Base-by-base conservation (phyloP, 2,329 filamentous ascomycete species). In the Pseudofabraea citricarpa region DNA sequence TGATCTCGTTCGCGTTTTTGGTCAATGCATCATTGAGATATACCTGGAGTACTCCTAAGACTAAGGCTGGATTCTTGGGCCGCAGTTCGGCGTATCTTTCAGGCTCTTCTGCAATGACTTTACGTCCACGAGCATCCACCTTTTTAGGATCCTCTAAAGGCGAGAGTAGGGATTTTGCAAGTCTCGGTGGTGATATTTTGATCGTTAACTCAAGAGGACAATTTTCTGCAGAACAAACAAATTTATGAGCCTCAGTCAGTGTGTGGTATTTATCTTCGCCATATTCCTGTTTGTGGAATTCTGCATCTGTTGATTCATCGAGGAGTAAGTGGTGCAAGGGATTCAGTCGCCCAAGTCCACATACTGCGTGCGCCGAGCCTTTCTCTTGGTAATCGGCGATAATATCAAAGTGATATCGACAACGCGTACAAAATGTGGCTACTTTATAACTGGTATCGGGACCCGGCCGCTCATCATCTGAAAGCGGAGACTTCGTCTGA, bases 321-420 rank as follows among this genome's bases (percentile, higher is more conserved):
- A 53, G 46, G n/a, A 48, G 53, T 45, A 85, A 72, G 58, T 87
- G 83, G 59, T 87, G 83, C 5, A 86, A 60, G 22, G 78, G 77
- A 49, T 69, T 72, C 23, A 21, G 35, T 8, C 21, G 19, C 19
- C 35, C 35, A n/a, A n/a, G 19, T 3, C 35, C 35, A 22, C 35
- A 37, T n/a, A 37, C 23, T 10, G 63, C 22, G 48, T 48, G 40
- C 56, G 60, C 13, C 56, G 49, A 16, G 40, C 44, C 42, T 48
- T 44, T 16, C 19, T 37, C 32, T 58, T 64, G 66, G 51, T 75
- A 78, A 46, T 74, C 70, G 24, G 83, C 69, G 9, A 65, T 64
- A 18, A 87, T 58, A 51, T 80, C 72, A 33, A 85, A 65, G 61
- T 87, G 82, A 55, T 72, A 71, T 40, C 78, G 74, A 58, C 83